phyloP scores from a whole-genome alignment of 2,329 filamentous ascomycete species.

The Conoideocrella luteorostrata region DNA sequence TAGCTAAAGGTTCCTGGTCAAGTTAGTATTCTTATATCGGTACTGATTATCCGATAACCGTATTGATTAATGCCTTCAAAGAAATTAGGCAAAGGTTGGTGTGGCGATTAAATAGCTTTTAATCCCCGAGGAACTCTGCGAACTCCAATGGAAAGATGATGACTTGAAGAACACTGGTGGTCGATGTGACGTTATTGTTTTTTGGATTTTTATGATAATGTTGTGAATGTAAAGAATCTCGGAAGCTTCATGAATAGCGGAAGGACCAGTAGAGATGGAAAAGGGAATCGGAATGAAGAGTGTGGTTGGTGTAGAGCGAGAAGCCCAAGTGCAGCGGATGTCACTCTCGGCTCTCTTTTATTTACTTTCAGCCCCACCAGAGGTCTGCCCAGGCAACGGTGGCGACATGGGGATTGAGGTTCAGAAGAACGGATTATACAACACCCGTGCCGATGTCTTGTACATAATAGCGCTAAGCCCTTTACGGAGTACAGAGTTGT shows the following conservation, averaged over 20 bases:
- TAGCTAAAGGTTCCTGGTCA: slow-evolving; percentile 50
- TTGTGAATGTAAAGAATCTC: slow-evolving; percentile 15
- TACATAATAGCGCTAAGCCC: background rate
- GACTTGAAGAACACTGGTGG: slow-evolving; percentile 34
- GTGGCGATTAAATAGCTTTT: no score
- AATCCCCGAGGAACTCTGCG: no score
- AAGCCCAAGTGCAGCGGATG: slow-evolving; percentile 12
- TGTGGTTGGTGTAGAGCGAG: slow-evolving; percentile 19
- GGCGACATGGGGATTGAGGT: background rate
- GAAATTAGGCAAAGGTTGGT: slow-evolving; percentile 33
- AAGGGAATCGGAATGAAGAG: slow-evolving; percentile 16
- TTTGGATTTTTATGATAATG: slow-evolving; percentile 14
- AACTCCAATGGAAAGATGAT: slow-evolving; percentile 35
- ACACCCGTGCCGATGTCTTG: slow-evolving; percentile 1
- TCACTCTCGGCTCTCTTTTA: slow-evolving; percentile 32
- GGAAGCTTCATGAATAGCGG: slow-evolving; percentile 5
- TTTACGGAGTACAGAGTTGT: background rate
- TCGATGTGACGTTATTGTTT: background rate
- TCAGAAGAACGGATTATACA: slow-evolving; percentile 12
- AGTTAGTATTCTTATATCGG: slow-evolving; percentile 38
- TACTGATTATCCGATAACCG: slow-evolving; percentile 41
- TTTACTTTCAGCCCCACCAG: slow-evolving; percentile 36
- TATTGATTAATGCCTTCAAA: slow-evolving; percentile 34
- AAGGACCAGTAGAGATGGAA: slow-evolving; percentile 4
- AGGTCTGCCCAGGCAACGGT: slow-evolving; percentile 30